phyloP scores from a whole-genome alignment of 2,329 filamentous ascomycete genomes.

The Lasiodiplodia sp. region DNA sequence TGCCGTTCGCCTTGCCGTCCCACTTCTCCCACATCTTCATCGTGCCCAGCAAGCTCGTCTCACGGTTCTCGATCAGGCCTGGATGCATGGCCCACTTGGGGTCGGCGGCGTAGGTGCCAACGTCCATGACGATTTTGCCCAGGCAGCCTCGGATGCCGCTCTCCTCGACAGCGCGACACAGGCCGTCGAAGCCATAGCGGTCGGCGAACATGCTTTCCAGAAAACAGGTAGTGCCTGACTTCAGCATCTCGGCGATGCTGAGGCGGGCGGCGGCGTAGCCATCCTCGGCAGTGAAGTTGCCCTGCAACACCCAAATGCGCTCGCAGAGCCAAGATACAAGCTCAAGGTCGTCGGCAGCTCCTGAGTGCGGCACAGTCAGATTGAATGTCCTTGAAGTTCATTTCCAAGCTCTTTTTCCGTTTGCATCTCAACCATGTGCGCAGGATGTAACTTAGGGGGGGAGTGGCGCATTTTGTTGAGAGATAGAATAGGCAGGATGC shows the following conservation, averaged over 20 bases:
- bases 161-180: slow-evolving; percentile 53
- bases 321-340: slow-evolving; percentile 61
- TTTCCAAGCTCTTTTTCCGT: not conserved
- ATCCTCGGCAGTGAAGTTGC: slow-evolving; percentile 54
- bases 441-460: not conserved
- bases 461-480: not conserved
- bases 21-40: slow-evolving; percentile 46
- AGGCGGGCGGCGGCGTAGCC: slow-evolving; percentile 58
- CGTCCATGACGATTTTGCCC: slow-evolving; percentile 55
- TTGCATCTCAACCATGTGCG: not conserved
- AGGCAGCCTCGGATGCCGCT: slow-evolving; percentile 55
- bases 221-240: slow-evolving; percentile 60
- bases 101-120: slow-evolving; percentile 52
- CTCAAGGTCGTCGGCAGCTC: slow-evolving; percentile 56
- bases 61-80: slow-evolving; percentile 50
- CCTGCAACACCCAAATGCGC: slow-evolving; percentile 58
- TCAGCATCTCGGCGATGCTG: slow-evolving; percentile 60
- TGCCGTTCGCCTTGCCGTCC: slow-evolving; percentile 43
- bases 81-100: slow-evolving; percentile 54
- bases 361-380: not conserved
- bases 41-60: slow-evolving; percentile 43
- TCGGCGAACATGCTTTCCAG: slow-evolving; percentile 61
- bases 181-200: slow-evolving; percentile 56
- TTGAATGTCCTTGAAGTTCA: too few species aligned
- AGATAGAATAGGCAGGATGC: not conserved